Conservation (phyloP, 2,329 filamentous ascomycete species). For the Clarireedia homoeocarpa region DNA sequence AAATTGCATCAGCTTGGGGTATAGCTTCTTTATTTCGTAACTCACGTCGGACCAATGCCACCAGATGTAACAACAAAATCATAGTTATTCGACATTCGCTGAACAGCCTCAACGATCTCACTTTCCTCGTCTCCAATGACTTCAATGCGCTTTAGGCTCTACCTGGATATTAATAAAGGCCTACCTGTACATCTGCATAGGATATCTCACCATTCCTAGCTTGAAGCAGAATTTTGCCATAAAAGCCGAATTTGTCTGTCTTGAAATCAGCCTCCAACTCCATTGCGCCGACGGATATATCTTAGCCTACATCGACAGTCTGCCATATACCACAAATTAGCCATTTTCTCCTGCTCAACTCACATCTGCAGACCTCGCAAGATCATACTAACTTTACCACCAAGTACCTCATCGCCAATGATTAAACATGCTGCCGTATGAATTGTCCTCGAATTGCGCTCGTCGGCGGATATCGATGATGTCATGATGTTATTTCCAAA, state of each 20-base stretch:
- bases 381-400: conserved; percentile 65
- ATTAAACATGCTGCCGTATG: conserved; percentile 88
- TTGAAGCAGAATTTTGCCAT: conserved; percentile 59
- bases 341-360: conserved; percentile 22
- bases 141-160: conserved; percentile 77
- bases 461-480: conserved; percentile 40
- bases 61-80: conserved; percentile 95
- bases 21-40: not conserved
- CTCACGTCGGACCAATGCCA: conserved; percentile 85
- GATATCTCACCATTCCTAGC: conserved; percentile 45
- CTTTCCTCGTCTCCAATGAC: conserved; percentile 88
- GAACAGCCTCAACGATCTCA: conserved; percentile 78
- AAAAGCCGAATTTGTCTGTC: conserved; percentile 55
- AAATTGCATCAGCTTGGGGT: not conserved
- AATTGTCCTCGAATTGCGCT: conserved; percentile 59
- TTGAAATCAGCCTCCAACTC: conserved; percentile 15
- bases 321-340: conserved; percentile 16
- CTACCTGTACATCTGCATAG: conserved; percentile 54
- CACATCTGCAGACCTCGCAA: conserved; percentile 19
- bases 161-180: conserved; percentile 27
- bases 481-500: conserved; percentile 34
- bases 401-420: conserved; percentile 94
- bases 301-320: conserved; percentile 31
- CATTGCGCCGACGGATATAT: not conserved
- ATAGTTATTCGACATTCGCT: conserved; percentile 80